Conservation (phyloP, 2,329 filamentous ascomycete genomes). For the Triangularia setosa region DNA sequence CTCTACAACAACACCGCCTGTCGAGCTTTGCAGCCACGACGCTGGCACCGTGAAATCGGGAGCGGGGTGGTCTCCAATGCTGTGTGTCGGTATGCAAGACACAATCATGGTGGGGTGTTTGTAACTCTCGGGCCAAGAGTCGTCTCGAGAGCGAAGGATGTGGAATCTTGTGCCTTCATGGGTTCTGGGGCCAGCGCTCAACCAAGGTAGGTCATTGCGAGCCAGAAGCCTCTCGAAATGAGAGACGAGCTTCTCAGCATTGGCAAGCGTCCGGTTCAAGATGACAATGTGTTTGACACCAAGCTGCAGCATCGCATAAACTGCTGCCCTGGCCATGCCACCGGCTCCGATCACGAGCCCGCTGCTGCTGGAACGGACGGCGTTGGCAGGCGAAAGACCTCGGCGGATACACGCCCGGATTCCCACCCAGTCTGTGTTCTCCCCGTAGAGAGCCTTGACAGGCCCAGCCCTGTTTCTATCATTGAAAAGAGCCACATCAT, state of each 20-base stretch:
- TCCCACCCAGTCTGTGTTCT: constrained; percentile 80
- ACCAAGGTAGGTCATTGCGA: constrained; percentile 39
- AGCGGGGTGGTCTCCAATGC: constrained; percentile 58
- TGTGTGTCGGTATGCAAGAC: constrained; percentile 70
- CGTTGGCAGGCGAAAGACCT: constrained; percentile 69
- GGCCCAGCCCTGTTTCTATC: constrained; percentile 61
- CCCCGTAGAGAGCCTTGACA: constrained; percentile 67
- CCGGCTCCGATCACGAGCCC: constrained; percentile 62
- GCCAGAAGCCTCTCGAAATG: constrained; percentile 63
- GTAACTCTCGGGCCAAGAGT: constrained; percentile 61
- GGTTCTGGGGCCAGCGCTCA: constrained; percentile 41
- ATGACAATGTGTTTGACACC: constrained; percentile 74
- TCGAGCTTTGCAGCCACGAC: constrained; percentile 67
- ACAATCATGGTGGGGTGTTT: constrained; percentile 69
- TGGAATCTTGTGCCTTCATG: constrained; percentile 45
- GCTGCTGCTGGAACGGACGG: constrained; percentile 51
- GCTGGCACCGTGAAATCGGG: constrained; percentile 67
- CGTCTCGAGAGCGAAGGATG: constrained; percentile 55
- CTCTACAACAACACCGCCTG: constrained; percentile 73
- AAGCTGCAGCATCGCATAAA: constrained; percentile 74
- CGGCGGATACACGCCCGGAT: constrained; percentile 69
- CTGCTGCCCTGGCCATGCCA: constrained; percentile 73
- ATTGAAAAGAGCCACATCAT: constrained; percentile 49
- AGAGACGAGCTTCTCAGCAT: constrained; percentile 61
- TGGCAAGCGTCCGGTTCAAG: constrained; percentile 65